Evolutionary conservation across 2,329 filamentous ascomycete species (phyloP).

Genomic region (Claviceps maximensis): DNA sequence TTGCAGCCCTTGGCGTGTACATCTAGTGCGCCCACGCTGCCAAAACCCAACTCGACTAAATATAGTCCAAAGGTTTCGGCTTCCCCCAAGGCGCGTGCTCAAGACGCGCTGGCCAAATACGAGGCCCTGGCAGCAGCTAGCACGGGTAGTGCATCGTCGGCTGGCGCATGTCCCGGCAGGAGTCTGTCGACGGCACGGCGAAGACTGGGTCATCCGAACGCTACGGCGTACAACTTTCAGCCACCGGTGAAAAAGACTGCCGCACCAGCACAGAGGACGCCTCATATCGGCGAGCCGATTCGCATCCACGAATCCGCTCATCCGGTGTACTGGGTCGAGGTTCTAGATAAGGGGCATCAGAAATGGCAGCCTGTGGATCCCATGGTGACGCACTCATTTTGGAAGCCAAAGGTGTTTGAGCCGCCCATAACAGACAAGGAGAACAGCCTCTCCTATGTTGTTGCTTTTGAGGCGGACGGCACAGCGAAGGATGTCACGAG

Average conservation of each 20-base stretch:
- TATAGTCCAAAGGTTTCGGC: constrained; percentile 16
- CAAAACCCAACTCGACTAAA: constrained; percentile 23
- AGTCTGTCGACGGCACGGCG: constrained; percentile 26
- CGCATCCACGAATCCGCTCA: constrained; percentile 56
- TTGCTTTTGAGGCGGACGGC: constrained; percentile 73
- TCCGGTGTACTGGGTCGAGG: constrained; percentile 90
- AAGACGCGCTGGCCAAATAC: constrained; percentile 10
- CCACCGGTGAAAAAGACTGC: constrained; percentile 27
- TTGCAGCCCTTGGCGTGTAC: constrained; percentile 68
- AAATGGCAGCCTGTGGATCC: constrained; percentile 88
- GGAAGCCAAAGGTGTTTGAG: constrained; percentile 64
- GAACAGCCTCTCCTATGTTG: constrained; percentile 69
- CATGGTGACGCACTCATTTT: constrained; percentile 63
- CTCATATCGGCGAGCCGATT: constrained; percentile 23
- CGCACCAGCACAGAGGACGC: constrained; percentile 13
- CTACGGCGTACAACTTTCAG: constrained; percentile 36
- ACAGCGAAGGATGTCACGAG: constrained; percentile 73
- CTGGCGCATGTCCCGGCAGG: constrained; percentile 16
- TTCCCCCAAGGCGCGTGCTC: constrained; percentile 19
- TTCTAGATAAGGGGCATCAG: constrained; percentile 71
- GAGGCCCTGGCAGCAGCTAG: constrained; percentile 29
- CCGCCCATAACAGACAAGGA: constrained; percentile 65
- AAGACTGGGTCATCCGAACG: constrained; percentile 40
- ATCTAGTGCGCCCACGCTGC: constrained; percentile 35
- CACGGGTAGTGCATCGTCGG: constrained; percentile 18